Conservation (phyloP, 208 protist species). For the Acanthamoeba triangularis region DNA sequence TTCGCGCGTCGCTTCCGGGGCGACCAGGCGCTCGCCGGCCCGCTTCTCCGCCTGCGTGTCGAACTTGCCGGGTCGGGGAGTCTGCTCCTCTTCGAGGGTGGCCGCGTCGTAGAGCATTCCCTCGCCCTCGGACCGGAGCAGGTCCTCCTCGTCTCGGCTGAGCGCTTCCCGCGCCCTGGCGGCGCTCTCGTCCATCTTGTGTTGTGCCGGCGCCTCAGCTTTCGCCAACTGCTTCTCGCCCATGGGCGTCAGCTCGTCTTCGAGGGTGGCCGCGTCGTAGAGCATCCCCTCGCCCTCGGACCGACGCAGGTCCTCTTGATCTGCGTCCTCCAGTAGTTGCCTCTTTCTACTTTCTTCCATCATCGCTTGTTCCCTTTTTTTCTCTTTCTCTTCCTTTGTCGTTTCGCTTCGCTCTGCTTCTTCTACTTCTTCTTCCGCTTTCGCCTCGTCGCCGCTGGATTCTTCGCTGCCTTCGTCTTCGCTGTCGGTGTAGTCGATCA, state of each 20-base stretch:
- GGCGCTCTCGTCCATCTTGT: no score
- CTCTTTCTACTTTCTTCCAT: not conserved
- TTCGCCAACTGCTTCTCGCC: no score
- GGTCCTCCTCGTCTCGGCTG: not conserved
- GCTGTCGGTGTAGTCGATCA: not conserved
- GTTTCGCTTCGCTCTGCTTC: not conserved
- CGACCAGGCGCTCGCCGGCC: not conserved
- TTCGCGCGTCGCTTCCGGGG: not conserved
- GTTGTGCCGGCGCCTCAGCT: no score
- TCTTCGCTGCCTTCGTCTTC: not conserved
- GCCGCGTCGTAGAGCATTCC: not conserved
- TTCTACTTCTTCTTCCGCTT: no score
- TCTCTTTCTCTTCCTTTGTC: not conserved
- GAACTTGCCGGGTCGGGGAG: not conserved
- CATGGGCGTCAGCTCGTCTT: not conserved
- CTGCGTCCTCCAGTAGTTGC: not conserved
- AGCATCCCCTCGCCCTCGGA: slow-evolving; percentile 34
- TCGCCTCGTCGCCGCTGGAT: not conserved
- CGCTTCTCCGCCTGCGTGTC: not conserved
- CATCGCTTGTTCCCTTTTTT: no score
- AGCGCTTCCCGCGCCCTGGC: not conserved
- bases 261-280: slow-evolving; percentile 13
- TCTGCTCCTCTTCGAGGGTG: not conserved
- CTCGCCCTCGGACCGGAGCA: not conserved
- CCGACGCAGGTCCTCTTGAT: not conserved